Evolutionary conservation across 2,329 filamentous ascomycete species (phyloP), one percentile per base, ranked within the genome.

Genomic region (Cladosporium cucumerinum): DNA sequence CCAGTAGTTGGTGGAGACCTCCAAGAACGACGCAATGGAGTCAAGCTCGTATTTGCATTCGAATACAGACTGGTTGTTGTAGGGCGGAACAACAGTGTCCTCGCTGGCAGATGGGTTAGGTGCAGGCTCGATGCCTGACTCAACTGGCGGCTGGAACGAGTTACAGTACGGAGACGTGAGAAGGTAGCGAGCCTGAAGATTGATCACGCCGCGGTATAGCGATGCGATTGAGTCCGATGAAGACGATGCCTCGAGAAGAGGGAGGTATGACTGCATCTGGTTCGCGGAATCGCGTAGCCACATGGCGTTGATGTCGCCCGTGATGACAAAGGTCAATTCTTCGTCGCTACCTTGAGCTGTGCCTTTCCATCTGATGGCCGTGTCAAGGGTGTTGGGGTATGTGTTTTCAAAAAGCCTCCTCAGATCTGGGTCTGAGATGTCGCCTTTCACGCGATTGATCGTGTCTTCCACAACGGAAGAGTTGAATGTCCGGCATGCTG

Each of bases 361-460:
- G 1, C 89, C 89, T 63, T 84, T 86, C 89, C 88, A 92, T 66
- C 83, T 82, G 49, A 92, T 84, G 0, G 89, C 89, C 0, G 89
- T 92, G 72, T 92, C 89, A 12, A 93, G 80, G 0, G 89, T 91
- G 75, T 91, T 93, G 0, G 90, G 89, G 73, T 87, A 92, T 1
- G 87, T 81, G 73, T 93, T 93, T 69, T 87, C 78, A 72, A 93
- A 93, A 12, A 93, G 80, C 3, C 88, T 83, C 73, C 84, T 87
- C 23, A 93, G 81, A 73, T 93, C 90, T 0, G 80, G 80, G 67
- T 83, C 81, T 25, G 72, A 71, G 66, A 83, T 82, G 30, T 69
- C 66, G 11, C 46, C 43, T 10, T 66, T 62, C 26, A 79, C 73
- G 8, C 69, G 67, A 11, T 68, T 64, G 34, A 82, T 67, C 0